Conservation (phyloP, 805 yeast genomes). For the Priceomyces castillae region DNA sequence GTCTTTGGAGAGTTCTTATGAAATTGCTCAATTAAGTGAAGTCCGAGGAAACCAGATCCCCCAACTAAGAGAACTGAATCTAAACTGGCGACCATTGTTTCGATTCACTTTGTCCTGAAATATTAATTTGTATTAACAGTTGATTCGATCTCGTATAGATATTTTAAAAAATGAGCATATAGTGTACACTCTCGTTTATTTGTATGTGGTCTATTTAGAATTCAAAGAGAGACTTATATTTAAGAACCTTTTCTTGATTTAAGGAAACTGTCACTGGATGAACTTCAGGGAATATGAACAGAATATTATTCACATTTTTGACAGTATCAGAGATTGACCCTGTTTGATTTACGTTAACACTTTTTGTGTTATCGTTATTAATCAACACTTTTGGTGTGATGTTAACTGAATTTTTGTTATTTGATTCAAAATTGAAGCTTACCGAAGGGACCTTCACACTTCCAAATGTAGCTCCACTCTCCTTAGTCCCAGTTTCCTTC, state of each 20-base stretch:
- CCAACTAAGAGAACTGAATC: constrained; percentile 83
- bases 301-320: not conserved
- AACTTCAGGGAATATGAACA: constrained; percentile 22
- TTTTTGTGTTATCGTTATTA: not conserved
- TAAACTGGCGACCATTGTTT: constrained; percentile 9
- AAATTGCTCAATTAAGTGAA: constrained; percentile 86
- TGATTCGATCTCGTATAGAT: not conserved
- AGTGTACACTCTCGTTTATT: not conserved
- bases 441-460: not conserved
- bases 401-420: not conserved
- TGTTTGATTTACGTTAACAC: not conserved
- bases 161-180: not conserved
- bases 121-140: not conserved
- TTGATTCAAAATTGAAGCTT: not conserved
- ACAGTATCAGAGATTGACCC: not conserved
- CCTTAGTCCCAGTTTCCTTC: not conserved
- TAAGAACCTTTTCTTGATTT: constrained; percentile 25
- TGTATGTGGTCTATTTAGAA: constrained; percentile 14
- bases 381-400: not conserved
- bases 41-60: constrained; percentile 92
- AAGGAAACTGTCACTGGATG: constrained; percentile 16
- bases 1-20: constrained; percentile 63
- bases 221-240: constrained; percentile 25
- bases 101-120: not conserved
- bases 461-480: not conserved